Base-by-base conservation (phyloP, 2,329 filamentous ascomycete species). In the Teratosphaeria destructans region DNA sequence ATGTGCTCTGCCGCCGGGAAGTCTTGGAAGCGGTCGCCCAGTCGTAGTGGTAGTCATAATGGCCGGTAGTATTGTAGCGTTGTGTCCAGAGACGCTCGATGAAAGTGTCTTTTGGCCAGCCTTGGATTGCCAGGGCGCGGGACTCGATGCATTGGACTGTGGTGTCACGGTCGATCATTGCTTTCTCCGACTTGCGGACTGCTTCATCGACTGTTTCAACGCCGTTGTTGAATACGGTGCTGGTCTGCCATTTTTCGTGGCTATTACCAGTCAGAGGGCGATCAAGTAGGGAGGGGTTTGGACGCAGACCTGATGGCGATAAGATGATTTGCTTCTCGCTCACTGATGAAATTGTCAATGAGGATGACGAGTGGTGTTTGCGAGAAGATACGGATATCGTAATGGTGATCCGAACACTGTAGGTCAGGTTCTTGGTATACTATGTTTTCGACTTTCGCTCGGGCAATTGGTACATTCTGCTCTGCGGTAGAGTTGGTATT, bases 31-130 rank as follows among this genome's bases (percentile, higher is more conserved):
- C 69, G 57, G 59, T 63, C 47, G 76, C 77, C 81, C 82, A 85
- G 70, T 86, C 83, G 67, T 80, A 85, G 64, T 85, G 82, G 61
- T 82, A 77, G 3, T 71, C 71, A 68, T 85, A 86, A 68, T 85
- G 82, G 0, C 83, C 83, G 2, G 76, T 77, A 5, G 72, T 67
- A n/a, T 79, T 80, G 66, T 86, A 86, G 56, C 80, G 76, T 66
- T 85, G 83, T 1, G 80, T 80, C 79, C 82, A 84, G 63, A 85
- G 76, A 56, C 80, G 78, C 70, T 86, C 83, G 67, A 85, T 79
- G 60, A 82, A 83, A 0, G 83, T 76, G 57, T 82, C 73, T 1
- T 76, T 74, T 1, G 78, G 78, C 82, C 82, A 85, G 65, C 83
- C 83, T 69, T 86, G 83, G 68, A 85, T 82, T 8, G 74, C 70